A percentile compares a stretch with the other conserved stretches of the same genome.
phyloP scores from a whole-genome alignment of 768 basidiomycete genomes.

The Fomitopsis pulvina region DNA sequence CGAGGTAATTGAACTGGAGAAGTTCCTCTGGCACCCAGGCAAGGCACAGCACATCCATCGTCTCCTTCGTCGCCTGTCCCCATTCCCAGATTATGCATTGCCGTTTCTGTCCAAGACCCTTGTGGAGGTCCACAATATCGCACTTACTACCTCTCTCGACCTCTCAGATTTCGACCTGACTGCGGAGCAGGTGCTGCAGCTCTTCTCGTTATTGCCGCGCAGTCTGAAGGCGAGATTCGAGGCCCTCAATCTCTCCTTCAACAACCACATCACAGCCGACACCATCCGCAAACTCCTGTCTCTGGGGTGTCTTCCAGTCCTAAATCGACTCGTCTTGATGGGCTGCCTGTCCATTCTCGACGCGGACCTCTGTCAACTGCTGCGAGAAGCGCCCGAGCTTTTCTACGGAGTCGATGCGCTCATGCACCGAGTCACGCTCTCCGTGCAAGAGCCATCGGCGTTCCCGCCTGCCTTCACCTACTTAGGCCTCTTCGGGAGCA shows the following conservation, averaged over 20 bases:
- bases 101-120: constrained; percentile 18
- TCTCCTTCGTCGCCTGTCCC: constrained; percentile 13
- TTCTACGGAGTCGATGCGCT: constrained; percentile 22
- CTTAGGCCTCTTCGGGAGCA: too few relatives aligned
- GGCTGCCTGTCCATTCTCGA: constrained; percentile 20
- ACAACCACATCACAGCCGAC: constrained; percentile 19
- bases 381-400: constrained; percentile 19
- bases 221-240: constrained; percentile 7
- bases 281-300: constrained; percentile 15
- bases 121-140: constrained; percentile 5
- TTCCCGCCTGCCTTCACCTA: too few relatives aligned
- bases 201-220: constrained; percentile 8
- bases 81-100: constrained; percentile 23
- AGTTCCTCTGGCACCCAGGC: constrained; percentile 24
- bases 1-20: constrained; percentile 21
- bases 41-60: constrained; percentile 19
- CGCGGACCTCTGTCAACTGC: constrained; percentile 17
- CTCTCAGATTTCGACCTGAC: constrained; percentile 21
- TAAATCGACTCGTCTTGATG: constrained; percentile 23
- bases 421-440: too few relatives aligned
- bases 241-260: constrained; percentile 27
- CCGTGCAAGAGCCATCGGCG: too few relatives aligned
- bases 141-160: constrained; percentile 13
- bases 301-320: constrained; percentile 17
- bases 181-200: constrained; percentile 16